These are phyloP conservation scores for Entomortierella parvispora DNA, from an alignment of 192 early-diverging fungal genomes.

Conservation along the genomic window DNA sequence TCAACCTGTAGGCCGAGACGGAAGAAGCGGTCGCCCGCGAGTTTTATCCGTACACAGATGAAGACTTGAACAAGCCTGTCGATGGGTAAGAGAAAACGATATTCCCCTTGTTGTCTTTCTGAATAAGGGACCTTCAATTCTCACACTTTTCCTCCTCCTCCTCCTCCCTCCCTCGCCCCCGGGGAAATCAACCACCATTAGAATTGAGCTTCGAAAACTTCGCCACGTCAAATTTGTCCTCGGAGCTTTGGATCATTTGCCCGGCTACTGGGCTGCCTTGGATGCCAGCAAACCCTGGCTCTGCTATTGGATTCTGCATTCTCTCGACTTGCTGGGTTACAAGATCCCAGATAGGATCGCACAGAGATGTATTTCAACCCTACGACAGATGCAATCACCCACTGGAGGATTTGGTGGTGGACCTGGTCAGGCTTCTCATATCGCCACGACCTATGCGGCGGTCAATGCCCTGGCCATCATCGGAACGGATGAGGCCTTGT, in stretches of 20 bases:
- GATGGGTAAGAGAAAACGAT: slow-evolving; percentile 23
- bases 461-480: slow-evolving; percentile 83
- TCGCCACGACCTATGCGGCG: slow-evolving; percentile 91
- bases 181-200: slow-evolving; percentile 2
- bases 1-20: not conserved
- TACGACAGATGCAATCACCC: slow-evolving; percentile 71
- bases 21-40: not conserved
- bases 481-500: slow-evolving; percentile 77
- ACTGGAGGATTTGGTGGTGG: slow-evolving; percentile 93
- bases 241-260: slow-evolving; percentile 14
- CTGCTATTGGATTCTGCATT: slow-evolving; percentile 89
- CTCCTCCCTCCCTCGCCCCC: not conserved
- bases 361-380: slow-evolving; percentile 64
- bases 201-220: slow-evolving; percentile 26
- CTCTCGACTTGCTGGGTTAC: slow-evolving; percentile 79
- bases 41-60: slow-evolving; percentile 18
- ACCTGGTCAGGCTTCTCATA: slow-evolving; percentile 83
- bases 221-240: slow-evolving; percentile 41
- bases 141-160: not conserved
- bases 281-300: slow-evolving; percentile 95
- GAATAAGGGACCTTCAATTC: not conserved
- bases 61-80: slow-evolving; percentile 19
- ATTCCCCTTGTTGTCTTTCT: not conserved
- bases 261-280: slow-evolving; percentile 26
- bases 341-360: slow-evolving; percentile 60